These are phyloP conservation scores for Cucurbita argyrosperma DNA, from an alignment of 306 rosid genomes.

Conservation along the genomic window DNA sequence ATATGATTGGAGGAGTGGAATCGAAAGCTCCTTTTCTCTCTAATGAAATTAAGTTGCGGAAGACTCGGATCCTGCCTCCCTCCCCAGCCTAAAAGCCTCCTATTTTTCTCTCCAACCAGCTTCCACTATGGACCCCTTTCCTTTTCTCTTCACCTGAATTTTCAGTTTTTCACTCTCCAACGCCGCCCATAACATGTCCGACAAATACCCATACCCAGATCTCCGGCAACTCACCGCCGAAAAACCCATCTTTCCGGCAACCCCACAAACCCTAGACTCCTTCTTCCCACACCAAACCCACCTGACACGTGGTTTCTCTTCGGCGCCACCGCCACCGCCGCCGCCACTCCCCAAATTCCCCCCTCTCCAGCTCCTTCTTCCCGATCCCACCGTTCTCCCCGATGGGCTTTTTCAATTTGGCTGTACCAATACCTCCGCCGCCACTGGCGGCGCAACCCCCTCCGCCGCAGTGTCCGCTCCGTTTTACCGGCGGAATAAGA, in stretches of 20 bases:
- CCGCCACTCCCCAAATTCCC: not conserved
- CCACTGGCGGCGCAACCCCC: not conserved
- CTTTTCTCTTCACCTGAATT: not conserved
- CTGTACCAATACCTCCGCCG: not conserved
- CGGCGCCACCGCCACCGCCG: not conserved
- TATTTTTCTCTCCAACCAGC: not conserved
- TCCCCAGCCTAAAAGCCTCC: slow-evolving; percentile 13
- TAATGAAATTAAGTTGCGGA: slow-evolving; percentile 31
- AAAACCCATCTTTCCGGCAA: slow-evolving; percentile 16
- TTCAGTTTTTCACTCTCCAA: not conserved
- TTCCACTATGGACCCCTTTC: not conserved
- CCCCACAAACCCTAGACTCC: slow-evolving; percentile 11
- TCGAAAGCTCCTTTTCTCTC: not conserved
- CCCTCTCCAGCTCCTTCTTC: not conserved
- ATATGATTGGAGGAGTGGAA: not conserved
- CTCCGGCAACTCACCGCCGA: slow-evolving; percentile 38
- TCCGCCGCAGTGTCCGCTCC: not conserved
- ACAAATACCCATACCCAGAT: slow-evolving; percentile 29
- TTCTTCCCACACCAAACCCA: slow-evolving; percentile 9
- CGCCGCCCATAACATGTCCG: not conserved
- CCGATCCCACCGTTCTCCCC: not conserved
- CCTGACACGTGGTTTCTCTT: not conserved
- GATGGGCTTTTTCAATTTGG: not conserved
- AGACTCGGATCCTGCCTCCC: slow-evolving; percentile 97
- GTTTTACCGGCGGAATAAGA: not conserved